These are phyloP conservation scores for Malassezia vespertilionis DNA, from an alignment of 1,284 basidiomycete species.

Conservation along the genomic window DNA sequence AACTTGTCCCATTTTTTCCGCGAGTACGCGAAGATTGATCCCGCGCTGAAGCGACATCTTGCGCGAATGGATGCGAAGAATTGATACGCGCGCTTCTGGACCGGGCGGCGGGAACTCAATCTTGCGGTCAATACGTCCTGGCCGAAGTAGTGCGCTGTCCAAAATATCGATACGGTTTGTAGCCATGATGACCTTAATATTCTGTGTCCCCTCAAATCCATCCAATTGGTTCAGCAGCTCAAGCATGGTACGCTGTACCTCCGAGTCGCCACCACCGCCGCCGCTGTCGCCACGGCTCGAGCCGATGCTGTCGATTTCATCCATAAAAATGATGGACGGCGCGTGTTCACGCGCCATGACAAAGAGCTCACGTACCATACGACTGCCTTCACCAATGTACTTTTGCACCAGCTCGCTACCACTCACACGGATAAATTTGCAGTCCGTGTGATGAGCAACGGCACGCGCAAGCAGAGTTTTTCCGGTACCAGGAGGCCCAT, in stretches of 20 bases:
- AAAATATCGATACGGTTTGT: conserved; percentile 98
- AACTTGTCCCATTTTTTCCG: conserved; percentile 98
- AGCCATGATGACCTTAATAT: conserved; percentile 98
- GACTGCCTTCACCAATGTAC: conserved; percentile 91
- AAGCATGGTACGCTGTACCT: conserved; percentile 96
- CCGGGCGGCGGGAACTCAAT: conserved; percentile 99
- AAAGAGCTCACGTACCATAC: conserved; percentile 72
- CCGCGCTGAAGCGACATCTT: conserved; percentile 99
- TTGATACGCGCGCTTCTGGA: conserved; percentile 89
- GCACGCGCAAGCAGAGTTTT: conserved; percentile 46
- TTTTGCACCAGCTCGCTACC: conserved; percentile 95
- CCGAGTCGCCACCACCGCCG: conserved; percentile 71
- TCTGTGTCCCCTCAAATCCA: conserved; percentile 93
- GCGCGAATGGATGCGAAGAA: conserved; percentile 89
- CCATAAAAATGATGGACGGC: conserved; percentile 99
- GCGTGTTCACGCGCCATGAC: conserved; percentile 98
- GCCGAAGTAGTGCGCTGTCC: conserved; percentile 83
- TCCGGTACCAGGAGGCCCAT: conserved; percentile 45
- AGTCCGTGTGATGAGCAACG: conserved; percentile 77
- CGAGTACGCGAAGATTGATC: conserved; percentile 84
- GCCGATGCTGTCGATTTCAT: conserved; percentile 97
- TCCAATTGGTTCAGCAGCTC: conserved; percentile 93
- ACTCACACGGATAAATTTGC: conserved; percentile 91
- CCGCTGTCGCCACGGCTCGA: conserved; percentile 81
- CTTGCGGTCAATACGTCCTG: conserved; percentile 94